Base-by-base conservation (phyloP, 768 basidiomycete species). In the Russula dissimulans region DNA sequence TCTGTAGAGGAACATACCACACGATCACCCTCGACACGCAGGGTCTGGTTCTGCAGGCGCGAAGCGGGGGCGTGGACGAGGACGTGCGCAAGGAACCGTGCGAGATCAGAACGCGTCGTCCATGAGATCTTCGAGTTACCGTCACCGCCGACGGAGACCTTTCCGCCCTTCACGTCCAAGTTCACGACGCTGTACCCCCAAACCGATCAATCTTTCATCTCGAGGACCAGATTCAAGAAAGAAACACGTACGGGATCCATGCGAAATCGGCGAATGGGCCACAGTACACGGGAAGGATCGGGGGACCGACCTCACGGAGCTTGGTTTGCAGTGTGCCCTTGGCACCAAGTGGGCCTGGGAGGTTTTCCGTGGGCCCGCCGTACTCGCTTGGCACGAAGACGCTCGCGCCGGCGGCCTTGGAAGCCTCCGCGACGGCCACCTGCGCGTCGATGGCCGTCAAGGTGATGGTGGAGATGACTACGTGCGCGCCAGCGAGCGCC, bases 351-450 rank as follows among this genome's bases (percentile, higher is more conserved):
- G 43, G 9, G 4, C 67, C 67, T 14, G 51, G 43, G 8, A 42
- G 47, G 0, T 17, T 18, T 8, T 59, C 57, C 12, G 64, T 67
- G 5, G 68, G 61, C 17, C 56, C 65, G 3, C 71, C 70, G 36
- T 70, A 72, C 59, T 72, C 71, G 52, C 66, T 65, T 5, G 66
- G 66, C 1, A 67, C 4, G 56, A 67, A 66, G 36, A 63, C 5
- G 3, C 54, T 47, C 45, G 65, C 61, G 18, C 66, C 65, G 4
- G 66, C 66, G 5, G 57, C 56, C 53, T 66, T 60, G 34, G 66
- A 65, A 12, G 64, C 66, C 39, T 59, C 41, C 4, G 66, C 66
- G 31, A 67, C 31, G 5, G 36, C 32, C 39, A 59, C 47, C 53
- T 66, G 66, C 4, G n/a, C 26, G 31, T 62, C 56, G 29, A 63